Evolutionary conservation across 768 basidiomycete species (phyloP).

Genomic region (Phanerochaete sordida): DNA sequence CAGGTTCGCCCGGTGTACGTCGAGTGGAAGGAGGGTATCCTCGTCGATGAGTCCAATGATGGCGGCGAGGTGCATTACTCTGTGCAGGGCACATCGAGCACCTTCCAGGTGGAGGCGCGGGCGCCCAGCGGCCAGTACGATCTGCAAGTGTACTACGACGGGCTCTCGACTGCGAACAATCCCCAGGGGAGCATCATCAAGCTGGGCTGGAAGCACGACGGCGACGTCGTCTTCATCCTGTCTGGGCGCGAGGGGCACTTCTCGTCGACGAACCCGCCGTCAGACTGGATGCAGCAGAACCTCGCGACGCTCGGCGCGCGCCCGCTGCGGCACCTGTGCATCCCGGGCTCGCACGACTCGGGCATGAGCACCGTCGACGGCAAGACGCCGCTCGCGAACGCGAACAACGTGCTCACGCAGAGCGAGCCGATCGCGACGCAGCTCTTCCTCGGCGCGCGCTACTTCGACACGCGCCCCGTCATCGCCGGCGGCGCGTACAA

Average conservation of each 20-base stretch:
- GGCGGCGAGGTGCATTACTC: constrained; percentile 2
- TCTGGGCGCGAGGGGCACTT: constrained; percentile 2
- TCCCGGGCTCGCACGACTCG: constrained; percentile 12
- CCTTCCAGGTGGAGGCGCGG: constrained; percentile 7
- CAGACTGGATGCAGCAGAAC: constrained; percentile 11
- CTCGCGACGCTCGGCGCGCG: constrained; percentile 6
- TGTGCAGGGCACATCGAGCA: neutral
- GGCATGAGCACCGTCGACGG: constrained; percentile 12
- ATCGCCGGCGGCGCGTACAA: constrained; percentile 10
- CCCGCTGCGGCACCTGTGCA: constrained; percentile 7
- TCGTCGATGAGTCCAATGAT: neutral
- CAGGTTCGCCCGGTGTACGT: neutral
- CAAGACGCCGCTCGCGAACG: constrained; percentile 6
- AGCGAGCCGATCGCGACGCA: constrained; percentile 5
- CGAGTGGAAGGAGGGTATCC: constrained; percentile 1
- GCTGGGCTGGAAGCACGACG: constrained; percentile 9
- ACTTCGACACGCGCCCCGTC: constrained; percentile 12
- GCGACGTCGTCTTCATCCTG: constrained; percentile 6
- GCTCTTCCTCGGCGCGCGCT: constrained; percentile 5
- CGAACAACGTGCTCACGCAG: constrained; percentile 11
- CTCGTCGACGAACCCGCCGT: constrained; percentile 9
- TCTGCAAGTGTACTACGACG: neutral
- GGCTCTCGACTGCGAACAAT: neutral
- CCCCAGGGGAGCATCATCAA: constrained; percentile 2
- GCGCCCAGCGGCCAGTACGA: neutral